Evolutionary conservation across 108 stramenopile species (phyloP).

Genomic region (Cyclotella choctawhatcheeana): DNA sequence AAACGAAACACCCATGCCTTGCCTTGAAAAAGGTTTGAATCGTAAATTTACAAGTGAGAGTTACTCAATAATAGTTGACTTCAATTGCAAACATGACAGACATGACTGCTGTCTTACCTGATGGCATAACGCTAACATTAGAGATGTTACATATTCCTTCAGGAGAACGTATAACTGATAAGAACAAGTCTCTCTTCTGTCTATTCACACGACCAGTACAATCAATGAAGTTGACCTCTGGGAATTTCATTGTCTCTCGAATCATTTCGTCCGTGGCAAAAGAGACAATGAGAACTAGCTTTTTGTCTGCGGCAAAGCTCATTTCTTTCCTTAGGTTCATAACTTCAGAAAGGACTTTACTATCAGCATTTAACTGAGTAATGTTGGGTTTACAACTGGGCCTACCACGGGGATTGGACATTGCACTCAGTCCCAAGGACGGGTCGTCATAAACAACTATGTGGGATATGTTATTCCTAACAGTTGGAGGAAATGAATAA

Average conservation of each 20-base stretch:
- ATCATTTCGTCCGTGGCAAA: conserved; percentile 13
- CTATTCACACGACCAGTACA: neutral
- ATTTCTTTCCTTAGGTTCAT: neutral
- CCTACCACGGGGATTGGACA: neutral
- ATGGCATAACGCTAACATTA: conserved; percentile 4
- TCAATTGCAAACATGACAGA: neutral
- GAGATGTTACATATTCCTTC: neutral
- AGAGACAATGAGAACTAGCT: neutral
- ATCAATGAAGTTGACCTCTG: conserved; percentile 16
- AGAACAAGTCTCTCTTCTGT: conserved; percentile 14
- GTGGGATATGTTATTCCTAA: neutral
- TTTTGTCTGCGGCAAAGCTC: neutral
- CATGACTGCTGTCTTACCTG: too few relatives aligned
- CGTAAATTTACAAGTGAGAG: neutral
- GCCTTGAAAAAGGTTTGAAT: neutral
- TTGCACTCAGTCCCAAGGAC: neutral
- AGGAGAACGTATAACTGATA: neutral
- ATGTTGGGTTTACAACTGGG: too few relatives aligned
- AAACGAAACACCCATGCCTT: neutral
- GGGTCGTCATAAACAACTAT: conserved; percentile 5
- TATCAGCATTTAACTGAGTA: neutral
- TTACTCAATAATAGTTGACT: neutral
- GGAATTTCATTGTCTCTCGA: neutral
- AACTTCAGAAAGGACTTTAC: neutral
- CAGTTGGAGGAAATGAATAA: neutral